Evolutionary conservation across 805 yeast genomes (phyloP), one percentile per base, ranked within the genome.

Genomic region (Yarrowia sp.): DNA sequence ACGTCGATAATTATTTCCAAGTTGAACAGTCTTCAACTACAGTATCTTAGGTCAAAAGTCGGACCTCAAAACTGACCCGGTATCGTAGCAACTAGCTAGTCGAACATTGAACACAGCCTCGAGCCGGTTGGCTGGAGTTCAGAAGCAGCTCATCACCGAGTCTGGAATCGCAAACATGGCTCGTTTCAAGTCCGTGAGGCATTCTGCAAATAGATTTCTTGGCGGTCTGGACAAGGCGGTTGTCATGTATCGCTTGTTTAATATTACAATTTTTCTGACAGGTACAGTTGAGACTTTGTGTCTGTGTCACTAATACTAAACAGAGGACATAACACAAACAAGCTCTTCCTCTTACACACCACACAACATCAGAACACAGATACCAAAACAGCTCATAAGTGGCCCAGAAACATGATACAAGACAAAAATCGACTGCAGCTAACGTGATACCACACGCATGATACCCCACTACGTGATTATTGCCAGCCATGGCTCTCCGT

Each of bases 131-230:
- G 30, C 30, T 24, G 30, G 6, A 24, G 30, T 24, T 24, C 30
- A 24, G 6, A 4, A 24, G 30, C 30, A 24, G 30, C 30, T 24
- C 30, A 40, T 7, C 10, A 44, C 2, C 33, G 6, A 6, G 15
- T 9, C 30, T 10, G 33, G n/a, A 0, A 3, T 19, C 19, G 14
- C 52, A 24, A 46, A 19, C 52, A 20, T 4, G 17, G 9, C 50
- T 20, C 50, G 50, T 46, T 46, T 14, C 50, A 46, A 24, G 14
- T 24, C 38, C 13, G 14, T 47, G 53, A 47, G 53, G 53, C 53
- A 3, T 15, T 7, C 53, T 15, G 20, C 5, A 47, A 47, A 47
- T 47, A 47, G 53, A 30, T 20, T 13, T 46, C 50, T 46, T 24
- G 50, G 50, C 24, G 19, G 33, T 24, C 52, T 46, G 24, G 52